A percentile compares a stretch with the other conserved stretches of the same genome.
Evolutionary conservation across 495 filamentous ascomycete species (phyloP).

Genomic region (Daldinia grandis): DNA sequence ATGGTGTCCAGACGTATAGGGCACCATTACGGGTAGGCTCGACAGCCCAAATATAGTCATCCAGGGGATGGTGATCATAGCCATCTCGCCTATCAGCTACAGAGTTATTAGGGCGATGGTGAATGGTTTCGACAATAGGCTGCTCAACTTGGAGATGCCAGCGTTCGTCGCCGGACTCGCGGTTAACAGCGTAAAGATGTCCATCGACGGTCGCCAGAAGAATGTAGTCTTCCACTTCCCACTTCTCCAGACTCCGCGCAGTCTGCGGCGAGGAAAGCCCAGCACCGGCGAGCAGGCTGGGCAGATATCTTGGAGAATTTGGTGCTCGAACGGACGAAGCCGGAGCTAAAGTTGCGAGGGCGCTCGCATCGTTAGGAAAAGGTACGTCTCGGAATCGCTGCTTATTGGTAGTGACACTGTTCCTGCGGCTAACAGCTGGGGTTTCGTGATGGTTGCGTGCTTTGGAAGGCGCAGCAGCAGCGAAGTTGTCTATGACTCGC

Average conservation of each 20-base stretch:
- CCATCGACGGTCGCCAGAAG: constrained; percentile 99
- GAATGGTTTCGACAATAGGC: constrained; percentile 89
- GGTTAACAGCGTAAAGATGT: constrained; percentile 90
- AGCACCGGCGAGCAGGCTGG: constrained; percentile 55
- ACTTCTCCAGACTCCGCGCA: constrained; percentile 97
- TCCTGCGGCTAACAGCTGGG: constrained; percentile 24
- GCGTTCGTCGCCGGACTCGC: constrained; percentile 79
- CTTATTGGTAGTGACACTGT: constrained; percentile 41
- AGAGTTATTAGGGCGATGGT: constrained; percentile 77
- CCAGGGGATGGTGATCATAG: constrained; percentile 66
- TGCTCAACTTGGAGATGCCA: constrained; percentile 86
- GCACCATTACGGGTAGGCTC: constrained; percentile 89
- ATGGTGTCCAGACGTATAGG: constrained; percentile 86
- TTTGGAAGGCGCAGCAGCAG: constrained; percentile 41
- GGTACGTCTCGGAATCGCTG: constrained; percentile 51
- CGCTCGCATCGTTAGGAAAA: constrained; percentile 82
- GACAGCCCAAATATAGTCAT: constrained; percentile 94
- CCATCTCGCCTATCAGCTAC: constrained; percentile 57
- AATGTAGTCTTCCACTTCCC: constrained; percentile 99
- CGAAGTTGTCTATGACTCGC: constrained; percentile 29
- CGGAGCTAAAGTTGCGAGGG: constrained; percentile 93
- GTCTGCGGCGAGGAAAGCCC: constrained; percentile 79
- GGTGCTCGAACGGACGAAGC: constrained; percentile 86
- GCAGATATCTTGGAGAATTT: constrained; percentile 70
- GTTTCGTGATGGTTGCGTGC: constrained; percentile 39